phyloP scores from a whole-genome alignment of 169 alveolate species.

The Cryptosporidium muris region DNA sequence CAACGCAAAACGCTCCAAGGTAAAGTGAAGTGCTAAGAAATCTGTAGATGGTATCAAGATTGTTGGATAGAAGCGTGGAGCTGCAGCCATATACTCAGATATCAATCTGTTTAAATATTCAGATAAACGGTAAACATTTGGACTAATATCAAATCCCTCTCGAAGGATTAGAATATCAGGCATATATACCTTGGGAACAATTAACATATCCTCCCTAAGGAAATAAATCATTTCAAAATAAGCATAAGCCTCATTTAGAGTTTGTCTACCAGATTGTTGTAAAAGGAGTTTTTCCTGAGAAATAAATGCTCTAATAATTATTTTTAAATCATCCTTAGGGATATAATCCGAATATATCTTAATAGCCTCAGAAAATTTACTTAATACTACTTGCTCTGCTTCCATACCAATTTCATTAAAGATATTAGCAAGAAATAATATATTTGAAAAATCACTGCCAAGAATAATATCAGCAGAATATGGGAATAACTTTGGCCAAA shows the following conservation, averaged over 20 bases:
- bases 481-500: constrained; percentile 31
- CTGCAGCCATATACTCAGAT: constrained; percentile 62
- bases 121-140: background rate
- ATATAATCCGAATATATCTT: background rate
- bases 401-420: constrained; percentile 1
- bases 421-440: constrained; percentile 6
- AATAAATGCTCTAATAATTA: constrained; percentile 12
- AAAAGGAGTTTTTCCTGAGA: constrained; percentile 8
- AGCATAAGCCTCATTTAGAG: constrained; percentile 12
- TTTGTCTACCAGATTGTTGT: constrained; percentile 17
- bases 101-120: constrained; percentile 51
- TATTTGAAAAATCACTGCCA: constrained; percentile 10
- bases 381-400: background rate
- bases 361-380: background rate
- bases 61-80: constrained; percentile 51
- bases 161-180: constrained; percentile 2
- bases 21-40: constrained; percentile 10
- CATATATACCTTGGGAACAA: constrained; percentile 12
- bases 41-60: constrained; percentile 28
- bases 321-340: background rate
- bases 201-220: background rate
- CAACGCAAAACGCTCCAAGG: background rate
- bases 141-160: background rate
- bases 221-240: constrained; percentile 30
- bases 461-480: constrained; percentile 35